Conservation (phyloP, 805 yeast species). For the Priceomyces fermenticarens region DNA sequence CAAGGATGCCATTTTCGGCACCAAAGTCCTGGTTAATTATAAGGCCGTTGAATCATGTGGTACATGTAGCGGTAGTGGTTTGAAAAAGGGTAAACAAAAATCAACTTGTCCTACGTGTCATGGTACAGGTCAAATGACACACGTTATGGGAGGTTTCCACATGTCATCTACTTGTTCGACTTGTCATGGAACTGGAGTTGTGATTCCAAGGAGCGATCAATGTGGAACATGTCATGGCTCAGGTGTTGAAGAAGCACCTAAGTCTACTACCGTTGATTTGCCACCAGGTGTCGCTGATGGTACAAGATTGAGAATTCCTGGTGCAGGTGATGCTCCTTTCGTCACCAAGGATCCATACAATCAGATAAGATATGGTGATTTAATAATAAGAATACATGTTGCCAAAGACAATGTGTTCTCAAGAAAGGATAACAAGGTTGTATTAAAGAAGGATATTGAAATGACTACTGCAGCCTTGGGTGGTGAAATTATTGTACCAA, state of each 20-base stretch:
- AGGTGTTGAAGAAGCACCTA: slow-evolving; percentile 70
- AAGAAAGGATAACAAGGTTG: slow-evolving; percentile 64
- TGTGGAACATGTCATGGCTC: slow-evolving; percentile 86
- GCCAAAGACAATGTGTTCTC: slow-evolving; percentile 68
- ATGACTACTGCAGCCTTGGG: slow-evolving; percentile 97
- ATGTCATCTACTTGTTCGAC: slow-evolving; percentile 90
- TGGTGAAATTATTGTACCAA: slow-evolving; percentile 87
- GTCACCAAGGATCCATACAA: slow-evolving; percentile 71
- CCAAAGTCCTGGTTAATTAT: slow-evolving; percentile 62
- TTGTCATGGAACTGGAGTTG: slow-evolving; percentile 89
- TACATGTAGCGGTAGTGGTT: slow-evolving; percentile 82
- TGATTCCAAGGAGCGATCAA: slow-evolving; percentile 60
- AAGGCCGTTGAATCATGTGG: slow-evolving; percentile 72
- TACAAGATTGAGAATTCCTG: slow-evolving; percentile 74
- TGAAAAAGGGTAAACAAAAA: slow-evolving; percentile 72
- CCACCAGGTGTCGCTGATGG: slow-evolving; percentile 92
- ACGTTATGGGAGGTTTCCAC: slow-evolving; percentile 89
- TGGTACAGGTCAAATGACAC: slow-evolving; percentile 90
- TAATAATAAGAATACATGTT: slow-evolving; percentile 78
- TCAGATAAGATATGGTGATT: slow-evolving; percentile 76
- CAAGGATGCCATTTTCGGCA: slow-evolving; percentile 86
- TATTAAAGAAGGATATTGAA: slow-evolving; percentile 65
- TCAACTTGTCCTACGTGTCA: slow-evolving; percentile 83
- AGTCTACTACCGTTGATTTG: slow-evolving; percentile 74
- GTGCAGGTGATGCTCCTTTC: slow-evolving; percentile 86